These are phyloP conservation scores for Calonectria crousiana DNA, from an alignment of 2,329 filamentous ascomycete genomes.

Conservation along the genomic window DNA sequence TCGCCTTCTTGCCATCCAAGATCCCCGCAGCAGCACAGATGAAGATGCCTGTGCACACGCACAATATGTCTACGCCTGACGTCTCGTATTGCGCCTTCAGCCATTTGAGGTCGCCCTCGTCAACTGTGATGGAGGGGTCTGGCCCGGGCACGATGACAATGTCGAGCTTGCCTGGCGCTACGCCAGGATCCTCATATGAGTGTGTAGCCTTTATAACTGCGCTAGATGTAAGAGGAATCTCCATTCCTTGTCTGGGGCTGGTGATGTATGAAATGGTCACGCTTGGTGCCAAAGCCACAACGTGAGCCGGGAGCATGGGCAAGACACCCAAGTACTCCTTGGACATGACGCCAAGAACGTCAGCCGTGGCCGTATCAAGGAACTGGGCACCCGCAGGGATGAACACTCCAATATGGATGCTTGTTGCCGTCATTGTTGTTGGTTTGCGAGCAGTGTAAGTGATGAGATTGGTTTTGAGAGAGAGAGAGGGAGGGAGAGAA, in stretches of 20 bases:
- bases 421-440: slow-evolving; percentile 33
- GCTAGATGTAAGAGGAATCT: slow-evolving; percentile 57
- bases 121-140: slow-evolving; percentile 52
- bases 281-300: slow-evolving; percentile 56
- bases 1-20: slow-evolving; percentile 57
- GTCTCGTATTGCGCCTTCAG: slow-evolving; percentile 54
- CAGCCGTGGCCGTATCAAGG: slow-evolving; percentile 63
- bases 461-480: background rate
- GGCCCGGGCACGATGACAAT: slow-evolving; percentile 65
- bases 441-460: background rate
- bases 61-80: slow-evolving; percentile 60
- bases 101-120: slow-evolving; percentile 55
- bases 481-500: background rate
- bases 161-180: slow-evolving; percentile 64
- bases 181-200: slow-evolving; percentile 57
- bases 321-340: slow-evolving; percentile 56
- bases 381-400: slow-evolving; percentile 60
- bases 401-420: slow-evolving; percentile 63
- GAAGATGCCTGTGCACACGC: slow-evolving; percentile 64
- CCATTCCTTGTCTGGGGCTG: slow-evolving; percentile 48
- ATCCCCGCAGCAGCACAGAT: slow-evolving; percentile 63
- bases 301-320: slow-evolving; percentile 48
- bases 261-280: slow-evolving; percentile 62
- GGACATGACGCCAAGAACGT: slow-evolving; percentile 61
- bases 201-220: slow-evolving; percentile 56